Conservation (phyloP, 148 eudicot genomes). For the Nepenthes mirabilis region DNA sequence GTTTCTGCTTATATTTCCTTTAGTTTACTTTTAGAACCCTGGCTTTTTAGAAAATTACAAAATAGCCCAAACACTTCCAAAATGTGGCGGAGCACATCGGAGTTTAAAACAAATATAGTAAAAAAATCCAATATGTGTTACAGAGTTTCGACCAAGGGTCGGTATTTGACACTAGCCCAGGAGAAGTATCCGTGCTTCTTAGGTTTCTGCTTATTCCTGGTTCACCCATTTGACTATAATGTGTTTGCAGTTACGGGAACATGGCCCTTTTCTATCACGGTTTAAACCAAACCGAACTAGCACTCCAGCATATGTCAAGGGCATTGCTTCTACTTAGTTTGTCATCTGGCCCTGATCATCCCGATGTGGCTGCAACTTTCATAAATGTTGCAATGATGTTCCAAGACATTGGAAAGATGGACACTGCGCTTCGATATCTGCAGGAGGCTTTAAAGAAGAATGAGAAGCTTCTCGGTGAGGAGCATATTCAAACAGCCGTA, state of each 20-base stretch:
- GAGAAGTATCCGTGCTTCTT: background rate
- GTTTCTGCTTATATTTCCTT: no score
- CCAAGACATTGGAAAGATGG: constrained; percentile 90
- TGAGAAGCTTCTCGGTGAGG: constrained; percentile 83
- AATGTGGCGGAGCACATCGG: no score
- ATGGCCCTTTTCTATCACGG: constrained; percentile 99
- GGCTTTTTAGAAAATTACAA: no score
- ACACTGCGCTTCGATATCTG: constrained; percentile 85
- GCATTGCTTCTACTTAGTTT: constrained; percentile 77
- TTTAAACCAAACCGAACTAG: constrained; percentile 90
- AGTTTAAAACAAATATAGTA: no score
- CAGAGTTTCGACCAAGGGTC: no score
- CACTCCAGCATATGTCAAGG: constrained; percentile 86
- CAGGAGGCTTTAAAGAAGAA: constrained; percentile 97
- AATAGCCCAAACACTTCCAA: no score
- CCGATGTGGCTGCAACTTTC: constrained; percentile 94
- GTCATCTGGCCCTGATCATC: constrained; percentile 96
- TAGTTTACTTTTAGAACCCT: no score
- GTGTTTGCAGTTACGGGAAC: constrained; percentile 73
- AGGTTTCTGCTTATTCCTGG: background rate
- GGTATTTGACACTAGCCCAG: no score
- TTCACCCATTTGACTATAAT: constrained; percentile 2
- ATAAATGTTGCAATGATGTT: constrained; percentile 99
- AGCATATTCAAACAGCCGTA: constrained; percentile 96
- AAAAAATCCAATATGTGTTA: no score